Evolutionary conservation across 139 green algal species (phyloP).

Genomic region (Asterochloris erici): DNA sequence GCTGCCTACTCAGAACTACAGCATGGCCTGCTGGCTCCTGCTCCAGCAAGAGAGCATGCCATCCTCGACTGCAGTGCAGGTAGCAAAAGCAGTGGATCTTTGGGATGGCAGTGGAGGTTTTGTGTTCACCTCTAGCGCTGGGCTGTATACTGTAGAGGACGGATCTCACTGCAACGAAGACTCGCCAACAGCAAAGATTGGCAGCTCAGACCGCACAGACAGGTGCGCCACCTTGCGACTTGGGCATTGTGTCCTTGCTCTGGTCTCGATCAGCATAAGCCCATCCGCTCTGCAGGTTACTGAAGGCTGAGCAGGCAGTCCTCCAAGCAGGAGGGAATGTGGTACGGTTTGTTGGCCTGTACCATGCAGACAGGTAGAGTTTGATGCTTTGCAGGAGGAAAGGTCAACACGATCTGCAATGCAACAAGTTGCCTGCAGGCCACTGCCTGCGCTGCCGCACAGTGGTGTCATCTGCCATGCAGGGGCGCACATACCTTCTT

Average conservation of each 20-base stretch:
- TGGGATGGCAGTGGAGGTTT: conserved; percentile 87
- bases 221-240: conserved; percentile 4
- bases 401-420: neutral
- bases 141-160: conserved; percentile 71
- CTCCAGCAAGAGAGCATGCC: neutral
- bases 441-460: neutral
- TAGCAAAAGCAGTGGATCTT: conserved; percentile 50
- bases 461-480: neutral
- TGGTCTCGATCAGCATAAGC: neutral
- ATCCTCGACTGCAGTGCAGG: conserved; percentile 4
- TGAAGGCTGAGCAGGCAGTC: conserved; percentile 71
- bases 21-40: neutral
- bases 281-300: conserved; percentile 39
- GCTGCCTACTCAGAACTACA: neutral
- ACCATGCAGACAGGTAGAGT: conserved; percentile 65
- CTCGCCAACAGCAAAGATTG: conserved; percentile 52
- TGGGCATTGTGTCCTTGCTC: neutral
- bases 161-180: conserved; percentile 59
- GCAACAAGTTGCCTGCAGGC: neutral
- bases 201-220: conserved; percentile 64
- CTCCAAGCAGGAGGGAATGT: conserved; percentile 80
- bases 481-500: conserved; percentile 93
- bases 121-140: conserved; percentile 88
- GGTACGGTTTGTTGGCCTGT: conserved; percentile 91
- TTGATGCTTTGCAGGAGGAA: neutral